Conservation (phyloP, 2,329 filamentous ascomycete genomes). For the Fusarium denticulatum region DNA sequence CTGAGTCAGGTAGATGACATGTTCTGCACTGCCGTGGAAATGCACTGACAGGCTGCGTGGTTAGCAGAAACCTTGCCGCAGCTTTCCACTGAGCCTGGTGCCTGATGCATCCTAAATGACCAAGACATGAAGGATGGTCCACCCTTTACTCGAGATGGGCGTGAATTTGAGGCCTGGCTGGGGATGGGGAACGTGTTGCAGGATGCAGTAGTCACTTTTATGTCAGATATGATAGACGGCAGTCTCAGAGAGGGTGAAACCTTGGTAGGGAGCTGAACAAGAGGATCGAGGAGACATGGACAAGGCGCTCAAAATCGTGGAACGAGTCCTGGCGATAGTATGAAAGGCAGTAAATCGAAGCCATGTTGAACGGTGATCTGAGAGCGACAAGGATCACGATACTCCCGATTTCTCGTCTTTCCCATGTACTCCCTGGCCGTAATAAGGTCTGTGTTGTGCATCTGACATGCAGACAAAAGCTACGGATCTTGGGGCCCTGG, state of each 20-base stretch:
- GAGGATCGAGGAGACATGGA: background rate
- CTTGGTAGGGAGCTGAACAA: constrained; percentile 1
- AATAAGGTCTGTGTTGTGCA: constrained; percentile 26
- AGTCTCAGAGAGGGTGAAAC: constrained; percentile 7
- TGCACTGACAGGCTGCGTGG: constrained; percentile 14
- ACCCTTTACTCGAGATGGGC: constrained; percentile 17
- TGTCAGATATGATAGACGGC: constrained; percentile 11
- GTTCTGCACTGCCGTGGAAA: constrained; percentile 16
- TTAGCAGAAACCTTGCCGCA: constrained; percentile 1
- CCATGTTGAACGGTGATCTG: background rate
- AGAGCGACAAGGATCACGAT: constrained; percentile 14
- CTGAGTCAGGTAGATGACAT: constrained; percentile 31
- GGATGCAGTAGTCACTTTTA: constrained; percentile 15
- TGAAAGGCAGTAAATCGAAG: background rate
- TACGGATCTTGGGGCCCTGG: constrained; percentile 2
- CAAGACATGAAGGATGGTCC: constrained; percentile 1
- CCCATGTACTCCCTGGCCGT: background rate
- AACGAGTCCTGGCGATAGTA: background rate
- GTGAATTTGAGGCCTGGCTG: constrained; percentile 31
- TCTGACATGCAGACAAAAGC: constrained; percentile 23
- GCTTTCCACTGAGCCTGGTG: background rate
- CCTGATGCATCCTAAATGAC: constrained; percentile 13
- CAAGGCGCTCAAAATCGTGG: background rate
- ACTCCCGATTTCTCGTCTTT: constrained; percentile 8
- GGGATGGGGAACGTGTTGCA: constrained; percentile 7